These are phyloP conservation scores for Phylloporus sp. DNA, from an alignment of 768 basidiomycete genomes.

Conservation along the genomic window DNA sequence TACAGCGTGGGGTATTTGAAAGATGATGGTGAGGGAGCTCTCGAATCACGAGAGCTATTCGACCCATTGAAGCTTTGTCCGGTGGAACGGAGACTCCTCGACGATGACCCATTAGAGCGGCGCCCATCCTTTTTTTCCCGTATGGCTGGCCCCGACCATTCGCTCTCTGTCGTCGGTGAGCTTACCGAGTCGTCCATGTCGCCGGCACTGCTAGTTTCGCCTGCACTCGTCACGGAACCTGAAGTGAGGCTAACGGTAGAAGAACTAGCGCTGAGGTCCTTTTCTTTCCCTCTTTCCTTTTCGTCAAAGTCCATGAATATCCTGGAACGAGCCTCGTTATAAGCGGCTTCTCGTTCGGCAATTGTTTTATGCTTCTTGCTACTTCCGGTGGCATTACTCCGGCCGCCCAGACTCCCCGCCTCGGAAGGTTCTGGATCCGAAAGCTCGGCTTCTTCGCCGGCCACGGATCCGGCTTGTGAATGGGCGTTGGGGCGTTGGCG, in stretches of 20 bases:
- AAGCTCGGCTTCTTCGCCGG: conserved; percentile 69
- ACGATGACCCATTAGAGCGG: conserved; percentile 53
- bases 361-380: conserved; percentile 73
- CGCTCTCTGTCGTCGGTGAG: conserved; percentile 75
- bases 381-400: conserved; percentile 57
- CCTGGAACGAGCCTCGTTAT: conserved; percentile 77
- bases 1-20: conserved; percentile 73
- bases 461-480: conserved; percentile 69
- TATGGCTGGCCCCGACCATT: conserved; percentile 61
- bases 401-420: conserved; percentile 67
- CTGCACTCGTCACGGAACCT: conserved; percentile 55
- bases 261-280: conserved; percentile 71
- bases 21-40: conserved; percentile 66
- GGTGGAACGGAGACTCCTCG: conserved; percentile 53
- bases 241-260: conserved; percentile 69
- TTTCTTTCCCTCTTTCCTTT: conserved; percentile 59
- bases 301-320: conserved; percentile 85
- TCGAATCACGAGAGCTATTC: conserved; percentile 62
- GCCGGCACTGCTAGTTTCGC: conserved; percentile 54
- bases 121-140: conserved; percentile 54
- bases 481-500: conserved; percentile 51
- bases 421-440: conserved; percentile 81
- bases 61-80: conserved; percentile 49
- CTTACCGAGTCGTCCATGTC: conserved; percentile 66
- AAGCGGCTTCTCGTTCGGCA: conserved; percentile 85